Conservation (phyloP, 2,329 filamentous ascomycete genomes). For the Fulvia fulva region DNA sequence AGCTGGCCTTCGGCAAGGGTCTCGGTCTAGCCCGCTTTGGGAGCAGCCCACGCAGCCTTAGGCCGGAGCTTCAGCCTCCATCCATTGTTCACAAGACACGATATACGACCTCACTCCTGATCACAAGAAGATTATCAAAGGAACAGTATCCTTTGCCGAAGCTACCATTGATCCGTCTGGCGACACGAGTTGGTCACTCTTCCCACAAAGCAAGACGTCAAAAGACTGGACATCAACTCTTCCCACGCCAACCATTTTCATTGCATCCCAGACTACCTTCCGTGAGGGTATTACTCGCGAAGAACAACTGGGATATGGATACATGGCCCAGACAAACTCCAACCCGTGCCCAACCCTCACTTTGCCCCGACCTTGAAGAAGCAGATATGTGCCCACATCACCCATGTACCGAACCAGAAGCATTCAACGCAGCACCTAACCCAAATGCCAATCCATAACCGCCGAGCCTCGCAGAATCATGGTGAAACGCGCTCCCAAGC, state of each 20-base stretch:
- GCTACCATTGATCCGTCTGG: too few relatives aligned
- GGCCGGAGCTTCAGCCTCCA: too few relatives aligned
- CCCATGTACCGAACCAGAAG: neutral
- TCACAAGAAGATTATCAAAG: too few relatives aligned
- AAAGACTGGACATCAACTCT: neutral
- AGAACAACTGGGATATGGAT: neutral
- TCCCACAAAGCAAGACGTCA: too few relatives aligned
- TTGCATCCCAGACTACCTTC: neutral
- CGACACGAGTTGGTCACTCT: too few relatives aligned
- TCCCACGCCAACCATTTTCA: neutral
- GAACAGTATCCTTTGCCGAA: too few relatives aligned
- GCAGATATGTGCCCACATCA: slow-evolving; percentile 1
- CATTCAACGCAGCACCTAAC: neutral
- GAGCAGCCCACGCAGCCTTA: too few relatives aligned
- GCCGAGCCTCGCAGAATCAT: neutral
- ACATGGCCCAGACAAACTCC: neutral
- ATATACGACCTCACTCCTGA: too few relatives aligned
- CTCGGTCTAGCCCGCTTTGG: too few relatives aligned
- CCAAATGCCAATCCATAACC: neutral
- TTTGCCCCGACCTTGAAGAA: neutral
- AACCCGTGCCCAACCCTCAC: neutral
- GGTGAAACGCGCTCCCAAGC: neutral
- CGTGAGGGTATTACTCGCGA: neutral
- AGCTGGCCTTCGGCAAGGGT: neutral
- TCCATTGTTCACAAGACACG: too few relatives aligned